A percentile compares a stretch with the other conserved stretches of the same genome.
Conservation (phyloP, 1,284 basidiomycete genomes). For the Rhodotorula mucilaginosa region DNA sequence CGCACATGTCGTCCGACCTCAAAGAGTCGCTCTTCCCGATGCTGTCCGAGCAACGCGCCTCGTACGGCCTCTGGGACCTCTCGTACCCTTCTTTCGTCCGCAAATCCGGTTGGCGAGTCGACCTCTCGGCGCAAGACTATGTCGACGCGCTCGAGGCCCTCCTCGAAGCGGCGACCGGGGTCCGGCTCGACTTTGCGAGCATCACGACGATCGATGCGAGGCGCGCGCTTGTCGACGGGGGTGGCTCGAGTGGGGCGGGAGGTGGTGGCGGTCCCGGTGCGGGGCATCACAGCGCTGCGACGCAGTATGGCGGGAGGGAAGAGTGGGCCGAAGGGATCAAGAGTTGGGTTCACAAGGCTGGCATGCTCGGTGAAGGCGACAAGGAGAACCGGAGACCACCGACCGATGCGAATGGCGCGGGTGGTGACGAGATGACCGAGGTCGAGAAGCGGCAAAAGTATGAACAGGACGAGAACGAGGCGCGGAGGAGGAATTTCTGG, state of each 20-base stretch:
- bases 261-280: conserved; percentile 62
- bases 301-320: conserved; percentile 44
- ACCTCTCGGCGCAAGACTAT: conserved; percentile 86
- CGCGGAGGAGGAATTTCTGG: conserved; percentile 92
- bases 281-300: conserved; percentile 36
- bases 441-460: conserved; percentile 36
- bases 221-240: conserved; percentile 50
- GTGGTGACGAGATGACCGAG: conserved; percentile 46
- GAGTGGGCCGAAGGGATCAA: conserved; percentile 60
- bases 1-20: conserved; percentile 94
- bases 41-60: conserved; percentile 85
- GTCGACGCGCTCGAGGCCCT: conserved; percentile 86
- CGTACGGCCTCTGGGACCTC: conserved; percentile 94
- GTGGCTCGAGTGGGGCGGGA: conserved; percentile 58
- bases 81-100: conserved; percentile 90
- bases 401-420: not conserved
- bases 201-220: conserved; percentile 52
- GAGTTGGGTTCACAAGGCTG: conserved; percentile 45
- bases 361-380: conserved; percentile 58
- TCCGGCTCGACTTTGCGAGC: conserved; percentile 73
- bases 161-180: conserved; percentile 84
- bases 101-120: conserved; percentile 80
- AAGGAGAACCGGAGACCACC: conserved; percentile 54
- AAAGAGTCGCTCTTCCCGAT: conserved; percentile 78
- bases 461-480: conserved; percentile 59